Evolutionary conservation across 495 filamentous ascomycete species (phyloP), one percentile per base, ranked within the genome.

Genomic region (Astrothelium subdiscretum): DNA sequence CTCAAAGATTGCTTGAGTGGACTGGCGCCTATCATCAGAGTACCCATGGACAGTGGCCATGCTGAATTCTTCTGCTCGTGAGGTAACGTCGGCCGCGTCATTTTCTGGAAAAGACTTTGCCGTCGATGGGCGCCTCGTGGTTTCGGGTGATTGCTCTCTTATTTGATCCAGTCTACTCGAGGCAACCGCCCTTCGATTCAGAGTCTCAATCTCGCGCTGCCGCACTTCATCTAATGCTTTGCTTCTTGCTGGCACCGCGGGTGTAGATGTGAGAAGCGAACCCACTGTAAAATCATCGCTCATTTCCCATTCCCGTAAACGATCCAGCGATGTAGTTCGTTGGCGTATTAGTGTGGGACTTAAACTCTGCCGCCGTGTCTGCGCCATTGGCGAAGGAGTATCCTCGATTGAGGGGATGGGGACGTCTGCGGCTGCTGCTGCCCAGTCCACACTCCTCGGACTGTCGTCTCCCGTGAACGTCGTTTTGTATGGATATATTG

Each of bases 221-320:
- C 79, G 76, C 20, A 85, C 75, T 40, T 82, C 78, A 60, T 87
- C 85, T 48, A 85, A 68, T 27, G 72, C 75, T 15, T 70, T 70
- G 51, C 66, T 75, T 65, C 76, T 71, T 40, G 77, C 67, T 26
- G 63, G 69, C 20, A 84, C 73, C 18, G 80, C 80, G 35, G 85
- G 85, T 42, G 84, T 87, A 13, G 85, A 87, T 8, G 85, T 67
- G 57, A 87, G 80, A 32, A 87, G 62, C 52, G 84, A 84, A 24
- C 75, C 77, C 29, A 78, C 81, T n/a, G 85, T 87, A 63, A 90
- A 86, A 40, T 88, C 85, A 5, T 80, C 75, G 52, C 81, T 79
- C 20, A 79, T 67, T 44, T 87, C 77, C 82, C 80, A 84, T 29
- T 80, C 77, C 24, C 73, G 77, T 63, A 76, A 76, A 63, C 78